Conservation (phyloP, 139 green algal species). For the Micractinium conductrix region DNA sequence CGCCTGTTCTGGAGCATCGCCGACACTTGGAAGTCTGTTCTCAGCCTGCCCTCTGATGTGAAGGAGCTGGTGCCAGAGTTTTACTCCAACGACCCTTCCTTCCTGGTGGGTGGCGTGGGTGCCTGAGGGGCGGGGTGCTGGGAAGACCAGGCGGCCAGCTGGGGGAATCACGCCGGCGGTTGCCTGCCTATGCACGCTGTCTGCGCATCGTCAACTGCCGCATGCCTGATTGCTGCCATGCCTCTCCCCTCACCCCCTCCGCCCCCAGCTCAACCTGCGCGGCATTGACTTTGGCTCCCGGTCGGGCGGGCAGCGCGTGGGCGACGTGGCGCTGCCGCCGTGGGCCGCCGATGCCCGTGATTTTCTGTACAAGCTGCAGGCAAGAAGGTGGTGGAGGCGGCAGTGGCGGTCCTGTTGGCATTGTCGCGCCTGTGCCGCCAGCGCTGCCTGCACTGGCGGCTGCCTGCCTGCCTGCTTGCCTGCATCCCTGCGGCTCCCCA, state of each 20-base stretch:
- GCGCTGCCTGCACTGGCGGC: too few relatives aligned
- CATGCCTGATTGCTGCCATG: too few relatives aligned
- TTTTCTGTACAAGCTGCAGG: conserved; percentile 61
- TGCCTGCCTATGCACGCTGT: too few relatives aligned
- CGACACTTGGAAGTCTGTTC: conserved; percentile 65
- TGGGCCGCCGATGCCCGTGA: conserved; percentile 65
- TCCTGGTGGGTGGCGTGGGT: conserved; percentile 56
- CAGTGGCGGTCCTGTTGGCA: too few relatives aligned
- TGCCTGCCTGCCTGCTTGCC: too few relatives aligned
- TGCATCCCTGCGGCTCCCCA: too few relatives aligned
- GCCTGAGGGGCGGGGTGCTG: neutral
- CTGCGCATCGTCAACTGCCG: too few relatives aligned
- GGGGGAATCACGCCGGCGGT: neutral
- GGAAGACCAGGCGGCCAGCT: neutral
- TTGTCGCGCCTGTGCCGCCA: too few relatives aligned
- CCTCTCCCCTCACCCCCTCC: neutral
- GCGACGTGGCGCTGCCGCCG: conserved; percentile 73
- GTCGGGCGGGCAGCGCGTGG: conserved; percentile 42
- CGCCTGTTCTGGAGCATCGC: conserved; percentile 66
- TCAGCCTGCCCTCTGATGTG: conserved; percentile 63
- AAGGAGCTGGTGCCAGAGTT: conserved; percentile 89
- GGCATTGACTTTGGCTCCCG: conserved; percentile 50
- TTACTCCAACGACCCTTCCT: conserved; percentile 64
- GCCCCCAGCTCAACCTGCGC: conserved; percentile 48
- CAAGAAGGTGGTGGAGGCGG: conserved; percentile 64